These are phyloP conservation scores for Eleusine indica DNA, from an alignment of 176 grass and related monocot genomes.

Conservation along the genomic window DNA sequence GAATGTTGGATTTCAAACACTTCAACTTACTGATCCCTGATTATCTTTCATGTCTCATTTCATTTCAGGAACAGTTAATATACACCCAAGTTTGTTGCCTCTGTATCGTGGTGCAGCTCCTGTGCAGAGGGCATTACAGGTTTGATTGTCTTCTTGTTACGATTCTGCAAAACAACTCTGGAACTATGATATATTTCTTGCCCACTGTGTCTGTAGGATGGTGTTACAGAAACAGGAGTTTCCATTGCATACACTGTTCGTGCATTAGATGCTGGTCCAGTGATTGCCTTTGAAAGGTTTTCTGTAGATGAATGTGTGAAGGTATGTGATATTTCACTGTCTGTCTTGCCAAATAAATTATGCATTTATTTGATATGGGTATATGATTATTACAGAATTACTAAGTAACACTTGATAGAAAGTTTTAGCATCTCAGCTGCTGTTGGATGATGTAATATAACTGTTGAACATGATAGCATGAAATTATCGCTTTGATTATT, in stretches of 20 bases:
- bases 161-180: slow-evolving; percentile 9
- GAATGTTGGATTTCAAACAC: not conserved
- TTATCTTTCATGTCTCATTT: not conserved
- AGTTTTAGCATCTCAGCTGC: not conserved
- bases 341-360: slow-evolving; percentile 9
- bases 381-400: slow-evolving; percentile 24
- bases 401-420: not conserved
- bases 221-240: slow-evolving; percentile 93
- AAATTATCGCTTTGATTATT: not conserved
- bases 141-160: slow-evolving; percentile 37
- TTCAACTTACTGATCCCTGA: not conserved
- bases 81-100: slow-evolving; percentile 94
- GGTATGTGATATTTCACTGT: slow-evolving; percentile 44
- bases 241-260: slow-evolving; percentile 92
- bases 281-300: slow-evolving; percentile 78
- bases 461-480: not conserved
- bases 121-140: slow-evolving; percentile 97
- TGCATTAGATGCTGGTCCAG: slow-evolving; percentile 83
- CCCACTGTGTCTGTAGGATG: slow-evolving; percentile 67
- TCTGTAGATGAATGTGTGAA: slow-evolving; percentile 76
- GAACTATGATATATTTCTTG: slow-evolving; percentile 24
- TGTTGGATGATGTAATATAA: slow-evolving; percentile 14
- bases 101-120: slow-evolving; percentile 96
- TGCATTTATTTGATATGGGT: not conserved
- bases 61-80: slow-evolving; percentile 87